Conservation (phyloP, 495 filamentous ascomycete genomes). For the Astrothelium subdiscretum region DNA sequence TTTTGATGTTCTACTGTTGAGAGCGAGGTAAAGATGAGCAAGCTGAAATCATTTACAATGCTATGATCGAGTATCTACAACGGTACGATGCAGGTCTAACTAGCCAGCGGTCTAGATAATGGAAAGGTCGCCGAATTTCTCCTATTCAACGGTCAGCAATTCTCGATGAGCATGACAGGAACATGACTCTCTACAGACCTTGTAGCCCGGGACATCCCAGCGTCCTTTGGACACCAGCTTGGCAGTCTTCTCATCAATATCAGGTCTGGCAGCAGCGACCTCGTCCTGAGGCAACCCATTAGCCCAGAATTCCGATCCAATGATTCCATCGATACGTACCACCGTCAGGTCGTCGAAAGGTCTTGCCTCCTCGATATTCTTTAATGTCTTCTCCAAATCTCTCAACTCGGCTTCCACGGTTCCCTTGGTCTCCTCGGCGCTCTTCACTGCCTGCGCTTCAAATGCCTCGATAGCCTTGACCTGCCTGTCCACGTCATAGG, state of each 20-base stretch:
- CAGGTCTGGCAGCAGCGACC: slow-evolving; percentile 79
- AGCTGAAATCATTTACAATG: neutral
- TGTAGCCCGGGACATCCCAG: slow-evolving; percentile 97
- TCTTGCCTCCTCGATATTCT: slow-evolving; percentile 92
- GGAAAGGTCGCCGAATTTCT: slow-evolving; percentile 96
- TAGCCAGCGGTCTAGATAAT: slow-evolving; percentile 48
- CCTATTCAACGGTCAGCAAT: slow-evolving; percentile 39
- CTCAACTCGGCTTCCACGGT: slow-evolving; percentile 86
- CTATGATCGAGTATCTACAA: neutral
- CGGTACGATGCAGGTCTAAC: neutral
- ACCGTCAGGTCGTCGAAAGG: slow-evolving; percentile 97
- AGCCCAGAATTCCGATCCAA: slow-evolving; percentile 10
- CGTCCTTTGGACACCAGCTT: slow-evolving; percentile 91
- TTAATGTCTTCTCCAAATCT: slow-evolving; percentile 84
- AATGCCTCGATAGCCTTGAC: slow-evolving; percentile 96
- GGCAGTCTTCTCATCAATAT: slow-evolving; percentile 88
- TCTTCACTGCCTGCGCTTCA: slow-evolving; percentile 92
- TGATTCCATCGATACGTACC: slow-evolving; percentile 47
- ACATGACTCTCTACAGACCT: slow-evolving; percentile 47
- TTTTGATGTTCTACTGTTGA: neutral
- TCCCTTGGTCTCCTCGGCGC: slow-evolving; percentile 87
- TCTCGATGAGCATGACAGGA: neutral
- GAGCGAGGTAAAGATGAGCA: neutral
- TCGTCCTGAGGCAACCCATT: slow-evolving; percentile 61
- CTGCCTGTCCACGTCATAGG: slow-evolving; percentile 82